Conservation (phyloP, 164 flowering plant species). For the Houttuynia cordata region DNA sequence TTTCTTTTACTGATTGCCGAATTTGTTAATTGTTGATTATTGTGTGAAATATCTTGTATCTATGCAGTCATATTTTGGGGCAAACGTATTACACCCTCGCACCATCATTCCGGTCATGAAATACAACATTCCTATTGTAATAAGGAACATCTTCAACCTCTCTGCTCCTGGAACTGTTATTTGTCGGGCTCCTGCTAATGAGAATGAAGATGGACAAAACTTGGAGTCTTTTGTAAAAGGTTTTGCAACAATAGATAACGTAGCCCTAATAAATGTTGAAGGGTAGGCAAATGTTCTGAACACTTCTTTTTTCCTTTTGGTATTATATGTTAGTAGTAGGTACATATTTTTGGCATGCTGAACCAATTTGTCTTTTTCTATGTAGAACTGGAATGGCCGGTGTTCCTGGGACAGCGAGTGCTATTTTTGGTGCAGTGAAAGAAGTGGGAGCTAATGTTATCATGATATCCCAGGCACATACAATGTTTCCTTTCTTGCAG, state of each 20-base stretch:
- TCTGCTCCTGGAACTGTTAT: constrained; percentile 87
- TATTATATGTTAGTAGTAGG: not conserved
- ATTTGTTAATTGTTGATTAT: not conserved
- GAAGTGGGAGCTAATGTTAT: constrained; percentile 98
- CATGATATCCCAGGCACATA: constrained; percentile 92
- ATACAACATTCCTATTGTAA: constrained; percentile 86
- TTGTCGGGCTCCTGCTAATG: constrained; percentile 36
- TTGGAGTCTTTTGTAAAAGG: constrained; percentile 71
- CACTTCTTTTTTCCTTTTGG: not conserved
- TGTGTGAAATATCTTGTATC: not conserved
- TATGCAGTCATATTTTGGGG: constrained; percentile 97
- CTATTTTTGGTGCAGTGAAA: constrained; percentile 84
- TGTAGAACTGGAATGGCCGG: constrained; percentile 99
- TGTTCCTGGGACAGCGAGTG: constrained; percentile 96
- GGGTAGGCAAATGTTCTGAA: constrained; percentile 45
- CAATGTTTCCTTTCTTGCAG: not conserved
- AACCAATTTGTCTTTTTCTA: not conserved
- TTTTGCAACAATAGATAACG: constrained; percentile 93
- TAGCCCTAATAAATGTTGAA: constrained; percentile 98
- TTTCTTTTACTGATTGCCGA: not conserved
- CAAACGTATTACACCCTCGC: constrained; percentile 96
- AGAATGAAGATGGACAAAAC: constrained; percentile 27
- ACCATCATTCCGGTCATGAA: constrained; percentile 96
- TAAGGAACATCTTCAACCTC: constrained; percentile 87
- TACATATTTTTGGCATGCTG: not conserved